A percentile compares a stretch with the other conserved stretches of the same genome.
Conservation (phyloP, 2,329 filamentous ascomycete species). For the Kalaharituber pfeilii region DNA sequence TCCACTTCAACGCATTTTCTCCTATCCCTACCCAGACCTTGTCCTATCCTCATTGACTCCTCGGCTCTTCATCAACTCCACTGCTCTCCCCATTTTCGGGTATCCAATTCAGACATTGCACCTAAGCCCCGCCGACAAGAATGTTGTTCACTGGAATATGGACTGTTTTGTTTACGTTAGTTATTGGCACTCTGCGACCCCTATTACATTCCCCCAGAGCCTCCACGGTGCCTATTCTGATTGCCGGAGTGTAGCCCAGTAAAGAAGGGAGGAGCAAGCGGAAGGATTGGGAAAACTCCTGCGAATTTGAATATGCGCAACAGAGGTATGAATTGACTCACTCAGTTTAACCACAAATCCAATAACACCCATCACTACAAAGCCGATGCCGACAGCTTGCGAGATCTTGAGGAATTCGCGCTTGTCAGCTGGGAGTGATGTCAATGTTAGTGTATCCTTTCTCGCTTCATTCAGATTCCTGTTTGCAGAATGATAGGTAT, state of each 20-base stretch:
- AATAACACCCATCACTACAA: constrained; percentile 37
- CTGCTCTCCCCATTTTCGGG: background rate
- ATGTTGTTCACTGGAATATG: constrained; percentile 40
- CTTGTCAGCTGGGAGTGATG: constrained; percentile 25
- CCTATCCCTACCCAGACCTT: background rate
- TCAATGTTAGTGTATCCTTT: too few species aligned
- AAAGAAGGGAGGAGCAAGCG: background rate
- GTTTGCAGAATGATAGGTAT: too few species aligned
- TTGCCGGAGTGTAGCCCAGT: constrained; percentile 1
- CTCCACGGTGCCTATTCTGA: too few species aligned
- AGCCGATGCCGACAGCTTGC: constrained; percentile 36
- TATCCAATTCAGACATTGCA: background rate
- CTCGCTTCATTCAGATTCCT: too few species aligned
- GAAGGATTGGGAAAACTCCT: too few species aligned
- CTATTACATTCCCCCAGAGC: background rate
- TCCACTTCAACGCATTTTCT: background rate
- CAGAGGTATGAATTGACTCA: too few species aligned
- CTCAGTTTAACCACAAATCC: constrained; percentile 37
- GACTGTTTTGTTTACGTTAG: constrained; percentile 22
- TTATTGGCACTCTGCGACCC: background rate
- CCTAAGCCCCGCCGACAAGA: constrained; percentile 27
- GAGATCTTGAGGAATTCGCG: constrained; percentile 32
- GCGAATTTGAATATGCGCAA: too few species aligned
- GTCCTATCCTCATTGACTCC: background rate
- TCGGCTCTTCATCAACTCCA: background rate